Evolutionary conservation across 805 yeast species (phyloP), one percentile per base, ranked within the genome.

Genomic region (Clavispora carvajalis): DNA sequence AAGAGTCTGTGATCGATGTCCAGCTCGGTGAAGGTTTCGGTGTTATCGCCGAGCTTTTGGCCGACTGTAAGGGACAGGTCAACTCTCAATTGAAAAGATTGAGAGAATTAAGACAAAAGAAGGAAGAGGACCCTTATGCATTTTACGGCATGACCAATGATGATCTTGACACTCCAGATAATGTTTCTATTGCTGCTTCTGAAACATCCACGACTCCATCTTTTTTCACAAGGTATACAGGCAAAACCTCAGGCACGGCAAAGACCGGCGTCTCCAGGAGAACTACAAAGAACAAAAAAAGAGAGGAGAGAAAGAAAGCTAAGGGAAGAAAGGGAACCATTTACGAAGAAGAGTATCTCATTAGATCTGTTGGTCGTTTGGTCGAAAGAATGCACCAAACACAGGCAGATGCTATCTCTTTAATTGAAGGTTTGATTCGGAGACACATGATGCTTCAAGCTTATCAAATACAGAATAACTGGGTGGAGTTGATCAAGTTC

Each of bases 251-350:
- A 1, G 96, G 96, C 18, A 93, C 99, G 3, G 98, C 98, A 4
- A 85, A 85, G 57, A 93, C 99, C 0, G 97, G 98, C 22, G 97
- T 93, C 2, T 82, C 96, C 0, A 77, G 99, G 62, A 77, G 84
- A 55, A 90, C 99, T 0, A 77, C 95, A 6, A 93, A 93, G 66
- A 93, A 93, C 62, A 79, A 82, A 49, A 85, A 96, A 60, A 79
- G 99, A 50, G 97, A 91, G 63, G 99, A 91, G 58, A 79, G 99
- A 54, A 93, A 93, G 67, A 77, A 80, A 45, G 99, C 99, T 2
- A 79, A 95, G 53, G 99, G 99, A 45, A 88, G 95, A 70, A 93
- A 93, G 67, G 98, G 98, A 35, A 91, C 97, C 6, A 85, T 93
- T 16, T 93, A 93, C 56, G 99, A 93, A 62, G 99, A 93, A 60